A percentile compares a stretch with the other conserved stretches of the same genome.
Conservation (phyloP, 2,329 filamentous ascomycete genomes). For the Colletotrichum truncatum region DNA sequence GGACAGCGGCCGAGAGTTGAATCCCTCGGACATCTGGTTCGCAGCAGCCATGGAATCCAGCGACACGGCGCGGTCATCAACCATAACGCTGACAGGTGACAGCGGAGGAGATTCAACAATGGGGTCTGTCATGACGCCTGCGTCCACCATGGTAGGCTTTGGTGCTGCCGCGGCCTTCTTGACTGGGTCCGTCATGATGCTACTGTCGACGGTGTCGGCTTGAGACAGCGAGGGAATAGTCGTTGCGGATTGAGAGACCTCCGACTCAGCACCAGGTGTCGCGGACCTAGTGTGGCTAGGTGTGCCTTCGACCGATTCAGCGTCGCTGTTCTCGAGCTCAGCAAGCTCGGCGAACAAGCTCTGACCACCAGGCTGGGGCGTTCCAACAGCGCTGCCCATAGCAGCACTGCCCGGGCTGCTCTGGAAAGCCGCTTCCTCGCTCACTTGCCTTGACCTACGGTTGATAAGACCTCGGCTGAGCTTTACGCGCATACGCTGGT, state of each 20-base stretch:
- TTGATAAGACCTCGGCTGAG: conserved; percentile 70
- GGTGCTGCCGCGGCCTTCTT: conserved; percentile 34
- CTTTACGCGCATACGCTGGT: conserved; percentile 77
- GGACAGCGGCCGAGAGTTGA: conserved; percentile 53
- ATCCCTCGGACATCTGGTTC: conserved; percentile 34
- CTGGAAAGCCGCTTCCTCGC: conserved; percentile 66
- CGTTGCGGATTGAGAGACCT: conserved; percentile 52
- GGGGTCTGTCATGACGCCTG: conserved; percentile 54
- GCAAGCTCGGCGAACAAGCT: conserved; percentile 93
- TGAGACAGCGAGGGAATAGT: conserved; percentile 60
- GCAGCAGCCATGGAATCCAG: conserved; percentile 50
- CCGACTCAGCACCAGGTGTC: conserved; percentile 57
- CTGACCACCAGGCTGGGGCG: conserved; percentile 67
- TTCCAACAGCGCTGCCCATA: conserved; percentile 57
- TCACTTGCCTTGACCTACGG: conserved; percentile 68
- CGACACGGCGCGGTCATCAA: conserved; percentile 40
- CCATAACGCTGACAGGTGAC: conserved; percentile 38
- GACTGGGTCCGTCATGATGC: conserved; percentile 69
- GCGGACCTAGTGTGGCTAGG: conserved; percentile 61
- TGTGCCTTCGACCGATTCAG: conserved; percentile 70
- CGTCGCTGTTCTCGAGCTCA: conserved; percentile 79
- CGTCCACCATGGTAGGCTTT: conserved; percentile 49
- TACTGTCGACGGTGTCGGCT: conserved; percentile 66
- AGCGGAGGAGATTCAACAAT: conserved; percentile 31
- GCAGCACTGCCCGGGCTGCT: conserved; percentile 68